phyloP scores from a whole-genome alignment of 2,329 filamentous ascomycete species.

The Trichoderma simmonsii region DNA sequence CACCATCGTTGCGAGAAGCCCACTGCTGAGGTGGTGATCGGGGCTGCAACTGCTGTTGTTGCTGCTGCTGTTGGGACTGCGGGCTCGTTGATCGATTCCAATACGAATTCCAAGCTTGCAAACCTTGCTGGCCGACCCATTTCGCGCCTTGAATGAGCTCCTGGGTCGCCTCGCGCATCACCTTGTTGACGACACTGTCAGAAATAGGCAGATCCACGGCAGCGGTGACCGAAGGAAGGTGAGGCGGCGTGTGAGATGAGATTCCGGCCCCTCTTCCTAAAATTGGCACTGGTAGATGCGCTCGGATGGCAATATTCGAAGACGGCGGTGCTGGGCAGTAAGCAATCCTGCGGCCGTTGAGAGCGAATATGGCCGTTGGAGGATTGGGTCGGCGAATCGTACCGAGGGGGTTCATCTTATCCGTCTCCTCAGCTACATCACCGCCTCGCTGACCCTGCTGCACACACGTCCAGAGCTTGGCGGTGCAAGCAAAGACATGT shows the following conservation, averaged over 20 bases:
- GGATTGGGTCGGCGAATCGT: slow-evolving; percentile 40
- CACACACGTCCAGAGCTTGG: slow-evolving; percentile 88
- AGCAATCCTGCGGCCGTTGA: slow-evolving; percentile 73
- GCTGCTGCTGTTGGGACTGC: slow-evolving; percentile 30
- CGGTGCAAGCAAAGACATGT: slow-evolving; percentile 63
- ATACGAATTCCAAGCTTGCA: slow-evolving; percentile 76
- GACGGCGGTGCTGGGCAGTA: slow-evolving; percentile 72
- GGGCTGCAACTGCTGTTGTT: slow-evolving; percentile 33
- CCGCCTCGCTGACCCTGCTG: slow-evolving; percentile 55
- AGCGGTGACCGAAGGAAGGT: slow-evolving; percentile 50
- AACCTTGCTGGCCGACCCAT: slow-evolving; percentile 74
- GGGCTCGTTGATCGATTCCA: slow-evolving; percentile 59
- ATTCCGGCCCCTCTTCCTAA: slow-evolving; percentile 53
- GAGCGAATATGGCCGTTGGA: slow-evolving; percentile 63
- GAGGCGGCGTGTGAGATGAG: slow-evolving; percentile 16
- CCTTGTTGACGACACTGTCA: slow-evolving; percentile 70
- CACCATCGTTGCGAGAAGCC: slow-evolving; percentile 46
- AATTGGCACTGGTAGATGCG: slow-evolving; percentile 56
- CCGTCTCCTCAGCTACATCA: slow-evolving; percentile 46
- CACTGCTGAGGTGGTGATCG: slow-evolving; percentile 50
- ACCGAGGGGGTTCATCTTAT: slow-evolving; percentile 37
- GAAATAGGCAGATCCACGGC: slow-evolving; percentile 69
- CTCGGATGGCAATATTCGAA: slow-evolving; percentile 67
- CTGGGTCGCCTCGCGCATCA: slow-evolving; percentile 76
- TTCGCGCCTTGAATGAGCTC: slow-evolving; percentile 71